Evolutionary conservation across 2,329 filamentous ascomycete genomes (phyloP).

Genomic region (Trichoderma harzianum): DNA sequence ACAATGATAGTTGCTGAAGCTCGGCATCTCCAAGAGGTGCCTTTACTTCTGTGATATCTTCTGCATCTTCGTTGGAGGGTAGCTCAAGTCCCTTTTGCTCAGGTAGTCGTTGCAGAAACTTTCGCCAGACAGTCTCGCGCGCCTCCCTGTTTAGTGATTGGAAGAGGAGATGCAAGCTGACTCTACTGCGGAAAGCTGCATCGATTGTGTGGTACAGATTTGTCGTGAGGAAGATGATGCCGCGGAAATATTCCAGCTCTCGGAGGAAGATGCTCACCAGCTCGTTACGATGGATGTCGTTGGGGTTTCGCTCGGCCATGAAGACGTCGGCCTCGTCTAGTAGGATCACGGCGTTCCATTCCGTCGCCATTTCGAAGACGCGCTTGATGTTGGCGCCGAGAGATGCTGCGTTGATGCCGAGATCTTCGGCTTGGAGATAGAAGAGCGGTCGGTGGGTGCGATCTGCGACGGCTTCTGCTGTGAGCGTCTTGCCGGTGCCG

Average conservation of each 20-base stretch:
- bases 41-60: not conserved
- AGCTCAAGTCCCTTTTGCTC: not conserved
- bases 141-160: slow-evolving; percentile 37
- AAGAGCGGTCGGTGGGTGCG: slow-evolving; percentile 44
- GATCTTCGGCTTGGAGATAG: slow-evolving; percentile 44
- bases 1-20: slow-evolving; percentile 37
- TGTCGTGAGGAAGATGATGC: slow-evolving; percentile 45
- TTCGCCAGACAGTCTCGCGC: slow-evolving; percentile 42
- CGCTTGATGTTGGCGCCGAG: slow-evolving; percentile 47
- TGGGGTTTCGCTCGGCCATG: slow-evolving; percentile 44
- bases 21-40: slow-evolving; percentile 33
- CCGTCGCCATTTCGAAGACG: slow-evolving; percentile 46
- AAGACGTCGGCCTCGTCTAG: slow-evolving; percentile 55
- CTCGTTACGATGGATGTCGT: slow-evolving; percentile 47
- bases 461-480: slow-evolving; percentile 43
- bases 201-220: slow-evolving; percentile 43
- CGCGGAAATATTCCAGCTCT: slow-evolving; percentile 44
- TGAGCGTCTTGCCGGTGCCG: slow-evolving; percentile 47
- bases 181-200: slow-evolving; percentile 43
- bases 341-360: slow-evolving; percentile 50
- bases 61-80: slow-evolving; percentile 1
- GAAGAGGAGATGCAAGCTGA: slow-evolving; percentile 48
- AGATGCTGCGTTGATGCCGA: slow-evolving; percentile 42
- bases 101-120: slow-evolving; percentile 41
- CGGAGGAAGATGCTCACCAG: slow-evolving; percentile 47